Evolutionary conservation across 2,329 filamentous ascomycete genomes (phyloP).

Genomic region (Venturia effusa): DNA sequence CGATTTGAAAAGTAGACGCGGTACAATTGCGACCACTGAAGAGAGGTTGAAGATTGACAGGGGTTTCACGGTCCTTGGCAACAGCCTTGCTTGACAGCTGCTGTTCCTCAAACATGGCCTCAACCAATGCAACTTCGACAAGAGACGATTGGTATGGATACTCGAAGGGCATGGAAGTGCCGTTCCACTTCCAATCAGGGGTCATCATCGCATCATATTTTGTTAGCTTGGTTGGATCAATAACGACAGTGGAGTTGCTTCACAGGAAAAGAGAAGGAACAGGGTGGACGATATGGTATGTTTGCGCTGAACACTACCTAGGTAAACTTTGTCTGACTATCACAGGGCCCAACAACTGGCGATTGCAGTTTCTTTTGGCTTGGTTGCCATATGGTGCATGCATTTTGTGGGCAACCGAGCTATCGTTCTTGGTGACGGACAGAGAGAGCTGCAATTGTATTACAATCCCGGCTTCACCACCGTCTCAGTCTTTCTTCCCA

Average conservation of each 20-base stretch:
- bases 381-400: conserved; percentile 46
- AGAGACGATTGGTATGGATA: background rate
- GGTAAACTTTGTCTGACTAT: background rate
- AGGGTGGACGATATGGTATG: conserved; percentile 60
- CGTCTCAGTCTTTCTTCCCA: conserved; percentile 69
- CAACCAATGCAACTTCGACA: background rate
- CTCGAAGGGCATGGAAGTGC: conserved; percentile 21
- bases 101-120: background rate
- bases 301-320: background rate
- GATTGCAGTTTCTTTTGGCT: conserved; percentile 33
- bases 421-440: conserved; percentile 56
- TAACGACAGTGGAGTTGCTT: conserved; percentile 71
- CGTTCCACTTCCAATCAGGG: conserved; percentile 37
- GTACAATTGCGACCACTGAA: background rate
- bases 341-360: conserved; percentile 31
- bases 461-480: conserved; percentile 64
- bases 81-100: background rate
- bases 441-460: conserved; percentile 53
- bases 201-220: conserved; percentile 60
- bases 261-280: conserved; percentile 61
- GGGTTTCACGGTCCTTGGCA: background rate
- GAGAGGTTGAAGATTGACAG: background rate
- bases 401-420: conserved; percentile 78
- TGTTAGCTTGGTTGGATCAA: conserved; percentile 63
- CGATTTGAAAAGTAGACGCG: too few species aligned